A percentile compares a stretch with the other conserved stretches of the same genome.
These are phyloP conservation scores for Nitzschia palea DNA, from an alignment of 108 stramenopile species.

Conservation along the genomic window DNA sequence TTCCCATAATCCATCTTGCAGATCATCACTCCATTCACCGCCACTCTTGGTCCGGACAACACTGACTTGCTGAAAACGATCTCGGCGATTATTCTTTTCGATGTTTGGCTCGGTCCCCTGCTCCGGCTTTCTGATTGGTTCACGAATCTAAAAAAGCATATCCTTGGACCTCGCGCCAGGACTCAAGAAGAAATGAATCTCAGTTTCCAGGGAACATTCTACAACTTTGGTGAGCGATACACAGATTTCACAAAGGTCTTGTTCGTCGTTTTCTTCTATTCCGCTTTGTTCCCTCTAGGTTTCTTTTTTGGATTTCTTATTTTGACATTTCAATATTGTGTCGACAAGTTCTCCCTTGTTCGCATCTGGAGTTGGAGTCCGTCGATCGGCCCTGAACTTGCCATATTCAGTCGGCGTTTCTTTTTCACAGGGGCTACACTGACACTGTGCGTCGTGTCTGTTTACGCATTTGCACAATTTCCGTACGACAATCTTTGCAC, in stretches of 20 bases:
- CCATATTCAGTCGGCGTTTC: slow-evolving; percentile 60
- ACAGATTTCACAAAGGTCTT: slow-evolving; percentile 79
- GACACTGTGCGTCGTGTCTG: slow-evolving; percentile 38
- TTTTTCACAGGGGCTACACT: slow-evolving; percentile 60
- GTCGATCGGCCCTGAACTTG: slow-evolving; percentile 49
- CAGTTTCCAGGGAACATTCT: slow-evolving; percentile 67
- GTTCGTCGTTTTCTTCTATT: slow-evolving; percentile 76
- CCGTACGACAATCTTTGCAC: slow-evolving; percentile 68
- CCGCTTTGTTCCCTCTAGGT: slow-evolving; percentile 59
- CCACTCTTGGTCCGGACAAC: slow-evolving; percentile 33
- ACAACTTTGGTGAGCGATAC: slow-evolving; percentile 69
- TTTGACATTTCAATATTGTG: slow-evolving; percentile 56
- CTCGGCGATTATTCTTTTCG: slow-evolving; percentile 58
- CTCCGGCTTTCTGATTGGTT: slow-evolving; percentile 52
- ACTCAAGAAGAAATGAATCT: slow-evolving; percentile 68
- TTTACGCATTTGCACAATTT: slow-evolving; percentile 58
- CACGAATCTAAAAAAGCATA: slow-evolving; percentile 58
- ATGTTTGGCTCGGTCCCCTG: slow-evolving; percentile 56
- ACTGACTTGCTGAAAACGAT: slow-evolving; percentile 59
- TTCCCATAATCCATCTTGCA: background rate
- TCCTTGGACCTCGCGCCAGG: slow-evolving; percentile 60
- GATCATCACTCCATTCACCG: slow-evolving; percentile 57
- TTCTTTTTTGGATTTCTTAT: slow-evolving; percentile 68
- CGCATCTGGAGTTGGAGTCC: slow-evolving; percentile 66
- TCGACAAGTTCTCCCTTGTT: slow-evolving; percentile 62